These are phyloP conservation scores for Babjeviella inositovora DNA, from an alignment of 805 yeast genomes.

Conservation along the genomic window DNA sequence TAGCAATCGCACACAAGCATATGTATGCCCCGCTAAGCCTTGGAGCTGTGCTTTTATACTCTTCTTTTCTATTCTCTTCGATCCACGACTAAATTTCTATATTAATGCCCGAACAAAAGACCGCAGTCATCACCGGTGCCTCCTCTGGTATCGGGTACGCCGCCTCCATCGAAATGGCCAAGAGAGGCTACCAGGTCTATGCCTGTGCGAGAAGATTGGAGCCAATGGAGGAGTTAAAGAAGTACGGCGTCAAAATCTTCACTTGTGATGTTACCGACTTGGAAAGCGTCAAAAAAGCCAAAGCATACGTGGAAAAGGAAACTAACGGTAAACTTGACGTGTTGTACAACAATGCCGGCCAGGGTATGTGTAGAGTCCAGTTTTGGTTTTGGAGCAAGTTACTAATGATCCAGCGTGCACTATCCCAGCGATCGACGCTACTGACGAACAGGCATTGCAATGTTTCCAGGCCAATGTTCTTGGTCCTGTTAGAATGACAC, in stretches of 20 bases:
- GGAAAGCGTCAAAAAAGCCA: slow-evolving; percentile 10
- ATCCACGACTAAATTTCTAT: no score
- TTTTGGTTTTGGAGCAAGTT: no score
- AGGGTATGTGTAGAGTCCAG: no score
- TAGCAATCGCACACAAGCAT: no score
- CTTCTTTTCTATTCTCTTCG: no score
- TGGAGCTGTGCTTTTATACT: no score
- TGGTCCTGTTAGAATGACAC: slow-evolving; percentile 49
- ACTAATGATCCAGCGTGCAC: slow-evolving; percentile 61
- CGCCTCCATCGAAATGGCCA: slow-evolving; percentile 23
- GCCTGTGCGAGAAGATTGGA: slow-evolving; percentile 15
- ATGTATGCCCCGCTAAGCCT: no score
- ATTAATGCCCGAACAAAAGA: no score
- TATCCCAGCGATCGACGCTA: slow-evolving; percentile 52
- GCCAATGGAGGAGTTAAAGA: slow-evolving; percentile 10
- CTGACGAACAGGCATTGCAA: slow-evolving; percentile 30
- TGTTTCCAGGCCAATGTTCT: slow-evolving; percentile 53
- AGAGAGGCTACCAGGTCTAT: slow-evolving; percentile 19
- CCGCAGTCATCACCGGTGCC: slow-evolving; percentile 43
- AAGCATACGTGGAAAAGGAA: slow-evolving; percentile 7
- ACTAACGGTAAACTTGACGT: slow-evolving; percentile 16
- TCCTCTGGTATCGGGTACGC: slow-evolving; percentile 43
- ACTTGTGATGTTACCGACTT: slow-evolving; percentile 17
- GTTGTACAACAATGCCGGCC: slow-evolving; percentile 25
- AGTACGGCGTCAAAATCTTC: slow-evolving; percentile 11